phyloP scores from a whole-genome alignment of 2,329 filamentous ascomycete species.

The Diaporthe nobilis region DNA sequence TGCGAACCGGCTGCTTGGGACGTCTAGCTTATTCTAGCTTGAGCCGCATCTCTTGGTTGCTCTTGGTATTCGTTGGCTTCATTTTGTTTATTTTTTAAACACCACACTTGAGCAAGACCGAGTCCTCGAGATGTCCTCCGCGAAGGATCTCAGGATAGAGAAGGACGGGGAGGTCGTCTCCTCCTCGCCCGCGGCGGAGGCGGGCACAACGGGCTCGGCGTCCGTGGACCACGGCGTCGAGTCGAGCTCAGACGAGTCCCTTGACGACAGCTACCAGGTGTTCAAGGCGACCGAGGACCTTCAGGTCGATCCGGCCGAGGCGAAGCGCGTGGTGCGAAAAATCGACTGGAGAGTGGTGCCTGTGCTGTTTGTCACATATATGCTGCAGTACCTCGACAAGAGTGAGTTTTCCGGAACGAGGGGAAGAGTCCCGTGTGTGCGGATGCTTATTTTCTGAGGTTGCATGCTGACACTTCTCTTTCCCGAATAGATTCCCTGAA shows the following conservation, averaged over 20 bases:
- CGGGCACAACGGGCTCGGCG: background rate
- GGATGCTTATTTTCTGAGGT: background rate
- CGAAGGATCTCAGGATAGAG: slow-evolving; percentile 24
- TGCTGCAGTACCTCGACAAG: slow-evolving; percentile 54
- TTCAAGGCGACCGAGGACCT: slow-evolving; percentile 47
- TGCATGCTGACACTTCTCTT: background rate
- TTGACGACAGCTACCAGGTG: slow-evolving; percentile 52
- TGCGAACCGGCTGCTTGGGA: slow-evolving; percentile 18
- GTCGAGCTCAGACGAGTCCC: slow-evolving; percentile 42
- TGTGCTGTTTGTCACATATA: slow-evolving; percentile 50
- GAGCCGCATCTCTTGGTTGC: background rate
- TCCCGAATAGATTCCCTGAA: slow-evolving; percentile 56
- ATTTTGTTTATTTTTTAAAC: background rate
- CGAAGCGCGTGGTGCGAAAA: slow-evolving; percentile 50
- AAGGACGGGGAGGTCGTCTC: slow-evolving; percentile 27
- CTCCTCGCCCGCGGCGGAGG: background rate
- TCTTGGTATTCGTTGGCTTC: background rate
- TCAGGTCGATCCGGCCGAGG: slow-evolving; percentile 47
- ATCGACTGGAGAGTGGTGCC: slow-evolving; percentile 51
- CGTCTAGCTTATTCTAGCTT: background rate
- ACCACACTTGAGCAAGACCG: background rate
- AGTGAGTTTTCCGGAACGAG: slow-evolving; percentile 42
- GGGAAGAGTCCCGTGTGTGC: background rate
- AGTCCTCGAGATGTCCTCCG: slow-evolving; percentile 32
- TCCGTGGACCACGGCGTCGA: slow-evolving; percentile 40